These are phyloP conservation scores for Pseudozyma sp. DNA, from an alignment of 1,284 basidiomycete genomes.

Conservation along the genomic window DNA sequence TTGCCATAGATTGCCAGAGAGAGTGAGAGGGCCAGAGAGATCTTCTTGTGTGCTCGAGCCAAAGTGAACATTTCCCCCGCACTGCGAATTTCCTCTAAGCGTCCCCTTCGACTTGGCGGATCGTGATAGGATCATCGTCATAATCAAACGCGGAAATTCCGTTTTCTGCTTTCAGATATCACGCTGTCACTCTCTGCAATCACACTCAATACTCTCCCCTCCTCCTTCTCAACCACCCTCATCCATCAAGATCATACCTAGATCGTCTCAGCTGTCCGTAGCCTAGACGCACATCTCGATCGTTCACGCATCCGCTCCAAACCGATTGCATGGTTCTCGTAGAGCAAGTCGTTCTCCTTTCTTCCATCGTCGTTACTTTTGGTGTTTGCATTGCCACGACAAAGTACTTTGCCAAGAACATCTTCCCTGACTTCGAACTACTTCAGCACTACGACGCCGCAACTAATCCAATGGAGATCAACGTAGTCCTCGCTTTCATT, in stretches of 20 bases:
- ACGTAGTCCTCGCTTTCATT: conserved; percentile 59
- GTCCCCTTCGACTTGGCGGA: not conserved
- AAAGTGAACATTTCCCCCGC: not conserved
- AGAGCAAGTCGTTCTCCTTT: conserved; percentile 48
- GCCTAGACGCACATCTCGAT: not conserved
- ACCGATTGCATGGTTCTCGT: conserved; percentile 37
- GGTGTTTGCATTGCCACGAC: conserved; percentile 35
- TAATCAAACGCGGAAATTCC: not conserved
- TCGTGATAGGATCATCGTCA: not conserved
- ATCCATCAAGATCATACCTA: not conserved
- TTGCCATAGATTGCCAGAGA: no score
- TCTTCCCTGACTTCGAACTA: conserved; percentile 41
- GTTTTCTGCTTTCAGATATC: not conserved
- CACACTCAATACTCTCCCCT: not conserved
- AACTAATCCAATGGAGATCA: conserved; percentile 62
- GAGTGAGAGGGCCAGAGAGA: not conserved
- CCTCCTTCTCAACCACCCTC: not conserved
- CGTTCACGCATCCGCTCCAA: not conserved
- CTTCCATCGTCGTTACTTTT: conserved; percentile 55
- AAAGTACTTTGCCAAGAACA: conserved; percentile 34
- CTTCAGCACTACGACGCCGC: conserved; percentile 55
- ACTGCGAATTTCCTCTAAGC: not conserved
- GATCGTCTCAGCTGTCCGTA: not conserved
- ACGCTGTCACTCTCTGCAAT: not conserved
- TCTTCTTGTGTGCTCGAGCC: conserved; percentile 1